Base-by-base conservation (phyloP, 225 moss, liverwort and hornwort species). In the Antitrichia curtipendula region DNA sequence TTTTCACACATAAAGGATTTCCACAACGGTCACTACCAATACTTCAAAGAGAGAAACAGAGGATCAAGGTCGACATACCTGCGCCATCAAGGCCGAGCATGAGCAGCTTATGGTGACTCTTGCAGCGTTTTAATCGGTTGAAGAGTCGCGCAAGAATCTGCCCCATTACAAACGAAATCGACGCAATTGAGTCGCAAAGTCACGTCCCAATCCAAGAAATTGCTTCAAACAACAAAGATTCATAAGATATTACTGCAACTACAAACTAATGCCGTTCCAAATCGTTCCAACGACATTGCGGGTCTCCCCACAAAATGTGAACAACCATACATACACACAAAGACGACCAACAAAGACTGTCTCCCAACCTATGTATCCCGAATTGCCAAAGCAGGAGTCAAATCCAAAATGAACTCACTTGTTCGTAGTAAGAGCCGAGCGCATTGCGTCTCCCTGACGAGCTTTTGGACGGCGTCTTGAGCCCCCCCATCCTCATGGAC, bases 71-170 rank as follows among this genome's bases (percentile, higher is more conserved):
- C 71, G 65, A 65, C 34, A 47, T 38, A 93, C 92, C 92, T 88
- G 92, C 92, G 47, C 91, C 92, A 86, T 93, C 92, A 16, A 93
- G 91, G 16, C 92, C 92, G 53, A 93, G 89, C 77, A 93, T 89
- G 23, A 93, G 91, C 59, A 93, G 88, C 89, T 93, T 93, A 59
- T 88, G 91, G 41, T 93, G 86, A 38, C 88, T 90, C 88, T 91
- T 91, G 86, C 78, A 90, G 21, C 86, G 86, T 78, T 89, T 88
- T 38, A 93, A 90, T 88, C 92, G 88, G 32, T 90, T 89, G 70
- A 93, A 91, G 28, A 93, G 72, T 11, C 91, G 88, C 11, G 92
- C 89, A 45, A 93, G 38, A 64, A 93, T 88, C 92, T 93, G 89
- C 78, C 53, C 83, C 91, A 80, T 78, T 16, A 25, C 34, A 76